phyloP scores from a whole-genome alignment of 768 basidiomycete genomes.

The Asterophora lycoperdoides region DNA sequence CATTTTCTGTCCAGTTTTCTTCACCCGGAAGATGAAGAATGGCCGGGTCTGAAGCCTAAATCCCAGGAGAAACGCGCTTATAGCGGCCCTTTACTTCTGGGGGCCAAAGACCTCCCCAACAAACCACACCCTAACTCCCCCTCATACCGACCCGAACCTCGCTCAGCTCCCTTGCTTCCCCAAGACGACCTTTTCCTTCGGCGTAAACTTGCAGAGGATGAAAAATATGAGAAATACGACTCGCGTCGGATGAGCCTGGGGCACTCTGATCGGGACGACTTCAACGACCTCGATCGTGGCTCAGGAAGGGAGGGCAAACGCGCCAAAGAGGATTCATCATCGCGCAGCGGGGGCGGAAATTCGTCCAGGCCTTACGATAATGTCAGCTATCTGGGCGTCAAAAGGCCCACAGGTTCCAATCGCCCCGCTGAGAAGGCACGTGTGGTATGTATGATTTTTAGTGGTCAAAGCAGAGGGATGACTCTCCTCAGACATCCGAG shows the following conservation, averaged over 20 bases:
- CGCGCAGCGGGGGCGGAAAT: conserved; percentile 8
- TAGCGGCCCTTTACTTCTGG: conserved; percentile 1
- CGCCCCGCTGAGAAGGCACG: conserved; percentile 1
- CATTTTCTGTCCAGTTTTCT: conserved; percentile 33
- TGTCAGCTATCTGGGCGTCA: conserved; percentile 10
- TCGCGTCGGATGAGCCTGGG: conserved; percentile 5
- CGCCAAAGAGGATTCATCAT: not conserved
- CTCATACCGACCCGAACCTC: conserved; percentile 16
- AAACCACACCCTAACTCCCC: conserved; percentile 8
- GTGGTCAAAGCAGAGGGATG: not conserved
- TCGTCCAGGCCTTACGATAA: conserved; percentile 10
- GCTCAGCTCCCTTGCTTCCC: conserved; percentile 34
- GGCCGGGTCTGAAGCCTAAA: conserved; percentile 26
- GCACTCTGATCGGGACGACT: conserved; percentile 1
- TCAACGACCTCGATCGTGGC: conserved; percentile 1
- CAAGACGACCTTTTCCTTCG: conserved; percentile 41
- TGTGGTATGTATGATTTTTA: conserved; percentile 2
- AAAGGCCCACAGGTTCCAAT: conserved; percentile 4
- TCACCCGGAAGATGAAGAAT: conserved; percentile 46
- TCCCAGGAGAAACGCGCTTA: conserved; percentile 14
- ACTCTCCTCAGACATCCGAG: conserved; percentile 8
- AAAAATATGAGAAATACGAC: conserved; percentile 2
- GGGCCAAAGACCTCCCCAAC: conserved; percentile 4
- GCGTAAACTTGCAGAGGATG: conserved; percentile 25
- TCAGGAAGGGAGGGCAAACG: conserved; percentile 9